phyloP scores from a whole-genome alignment of 177 flowering plant species.

The Vitis hybrid region DNA sequence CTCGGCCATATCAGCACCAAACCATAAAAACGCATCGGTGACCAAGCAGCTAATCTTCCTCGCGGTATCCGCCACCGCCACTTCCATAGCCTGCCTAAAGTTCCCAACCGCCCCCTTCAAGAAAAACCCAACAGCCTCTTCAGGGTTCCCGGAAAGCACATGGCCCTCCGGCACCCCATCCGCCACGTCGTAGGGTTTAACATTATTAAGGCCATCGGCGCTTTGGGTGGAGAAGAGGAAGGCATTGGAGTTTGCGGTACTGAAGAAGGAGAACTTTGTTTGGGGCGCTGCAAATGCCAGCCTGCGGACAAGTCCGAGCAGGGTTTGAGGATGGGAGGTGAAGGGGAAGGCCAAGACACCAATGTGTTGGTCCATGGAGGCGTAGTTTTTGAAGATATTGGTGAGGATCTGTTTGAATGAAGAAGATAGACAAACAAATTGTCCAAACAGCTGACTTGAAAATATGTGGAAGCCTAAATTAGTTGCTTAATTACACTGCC shows the following conservation, averaged over 20 bases:
- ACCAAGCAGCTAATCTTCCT: not conserved
- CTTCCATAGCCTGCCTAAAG: not conserved
- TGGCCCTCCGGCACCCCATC: not conserved
- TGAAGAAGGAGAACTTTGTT: not conserved
- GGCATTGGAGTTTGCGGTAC: not conserved
- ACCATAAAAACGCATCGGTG: not conserved
- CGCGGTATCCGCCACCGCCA: not conserved
- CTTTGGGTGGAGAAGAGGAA: not conserved
- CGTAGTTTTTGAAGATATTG: no score
- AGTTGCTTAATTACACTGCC: no score
- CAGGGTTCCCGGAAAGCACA: not conserved
- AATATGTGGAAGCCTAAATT: no score
- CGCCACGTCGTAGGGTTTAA: not conserved
- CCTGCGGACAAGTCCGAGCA: not conserved
- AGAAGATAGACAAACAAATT: no score
- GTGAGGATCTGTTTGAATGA: no score
- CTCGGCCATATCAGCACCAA: not conserved
- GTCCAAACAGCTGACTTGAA: no score
- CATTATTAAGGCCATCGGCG: not conserved
- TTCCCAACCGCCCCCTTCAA: not conserved
- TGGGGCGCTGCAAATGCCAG: not conserved
- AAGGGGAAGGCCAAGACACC: not conserved
- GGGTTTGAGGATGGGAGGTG: not conserved
- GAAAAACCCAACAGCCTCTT: not conserved
- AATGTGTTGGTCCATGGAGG: not conserved